Evolutionary conservation across 139 green algal genomes (phyloP).

Genomic region (Chlorella sp.): DNA sequence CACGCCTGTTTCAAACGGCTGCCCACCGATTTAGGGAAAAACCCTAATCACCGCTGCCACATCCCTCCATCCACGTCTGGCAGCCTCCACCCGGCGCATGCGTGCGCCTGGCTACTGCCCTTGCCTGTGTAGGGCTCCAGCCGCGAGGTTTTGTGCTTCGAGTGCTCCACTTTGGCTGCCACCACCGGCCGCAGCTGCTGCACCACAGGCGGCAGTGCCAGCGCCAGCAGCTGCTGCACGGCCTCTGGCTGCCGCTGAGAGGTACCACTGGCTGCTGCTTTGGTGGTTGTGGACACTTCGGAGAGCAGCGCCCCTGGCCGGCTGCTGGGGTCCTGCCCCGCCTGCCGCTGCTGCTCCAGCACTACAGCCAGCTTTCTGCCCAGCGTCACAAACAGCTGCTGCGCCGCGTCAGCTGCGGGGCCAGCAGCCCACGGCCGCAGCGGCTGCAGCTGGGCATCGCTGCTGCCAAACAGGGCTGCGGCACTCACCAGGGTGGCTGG

Average conservation of each 20-base stretch:
- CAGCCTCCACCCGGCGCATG: no score
- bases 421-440: constrained; percentile 4
- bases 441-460: background rate
- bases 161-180: constrained; percentile 10
- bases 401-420: background rate
- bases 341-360: background rate
- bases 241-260: background rate
- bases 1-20: no score
- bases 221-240: constrained; percentile 17
- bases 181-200: constrained; percentile 6
- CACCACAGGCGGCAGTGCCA: background rate
- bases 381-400: background rate
- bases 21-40: no score
- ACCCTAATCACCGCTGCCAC: no score
- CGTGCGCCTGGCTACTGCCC: no score
- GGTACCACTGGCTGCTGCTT: background rate
- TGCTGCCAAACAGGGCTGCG: background rate
- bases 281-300: background rate
- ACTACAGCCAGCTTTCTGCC: background rate
- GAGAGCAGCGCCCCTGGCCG: background rate
- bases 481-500: background rate
- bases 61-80: no score
- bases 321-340: background rate
- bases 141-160: background rate
- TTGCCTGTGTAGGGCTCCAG: constrained; percentile 6